Evolutionary conservation across 352 stramenopile species (phyloP), one percentile per base, ranked within the genome.

Genomic region (Globisporangium cystogenes): DNA sequence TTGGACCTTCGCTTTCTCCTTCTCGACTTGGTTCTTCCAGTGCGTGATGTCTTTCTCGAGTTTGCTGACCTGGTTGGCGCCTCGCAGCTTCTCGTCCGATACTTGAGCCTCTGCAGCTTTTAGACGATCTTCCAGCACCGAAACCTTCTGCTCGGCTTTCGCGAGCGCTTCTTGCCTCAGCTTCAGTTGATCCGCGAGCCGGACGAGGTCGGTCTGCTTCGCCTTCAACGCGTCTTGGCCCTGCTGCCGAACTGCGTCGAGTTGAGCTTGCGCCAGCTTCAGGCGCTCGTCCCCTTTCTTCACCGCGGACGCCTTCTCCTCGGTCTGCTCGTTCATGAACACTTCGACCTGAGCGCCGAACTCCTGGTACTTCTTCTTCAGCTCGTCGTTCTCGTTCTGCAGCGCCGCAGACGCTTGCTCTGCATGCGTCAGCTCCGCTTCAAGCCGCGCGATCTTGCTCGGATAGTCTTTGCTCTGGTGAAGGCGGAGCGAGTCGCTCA

Each of bases 311-410:
- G 68, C 58, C 21, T 82, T 78, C 27, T 84, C 72, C 43, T 81
- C 55, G 1, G 69, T 60, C 40, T 87, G 81, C n/a, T 88, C 76
- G 33, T 80, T 72, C 72, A 90, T 87, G 43, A 87, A 86, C 20
- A 74, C 47, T 31, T 92, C 79, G 20, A 92, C 78, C 45, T 91
- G 77, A 4, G 64, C 62, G 1, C 78, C 81, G 59, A 92, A 89
- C 37, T 89, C 76, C 52, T 86, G 60, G 43, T 92, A 92, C 48
- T 83, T 80, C 20, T 70, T 70, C 41, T 74, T 73, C 3, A 90
- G 51, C 39, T 78, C 61, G 4, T 81, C 73, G 31, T 86, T 76
- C 15, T 88, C 74, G 29, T 74, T 80, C 52, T 76, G 55, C 0
- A 80, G 49, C 12, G 51, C 26, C 7, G 43, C 54, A 43, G 67